phyloP scores from a whole-genome alignment of 495 filamentous ascomycete species.

The Penicillium manginii region DNA sequence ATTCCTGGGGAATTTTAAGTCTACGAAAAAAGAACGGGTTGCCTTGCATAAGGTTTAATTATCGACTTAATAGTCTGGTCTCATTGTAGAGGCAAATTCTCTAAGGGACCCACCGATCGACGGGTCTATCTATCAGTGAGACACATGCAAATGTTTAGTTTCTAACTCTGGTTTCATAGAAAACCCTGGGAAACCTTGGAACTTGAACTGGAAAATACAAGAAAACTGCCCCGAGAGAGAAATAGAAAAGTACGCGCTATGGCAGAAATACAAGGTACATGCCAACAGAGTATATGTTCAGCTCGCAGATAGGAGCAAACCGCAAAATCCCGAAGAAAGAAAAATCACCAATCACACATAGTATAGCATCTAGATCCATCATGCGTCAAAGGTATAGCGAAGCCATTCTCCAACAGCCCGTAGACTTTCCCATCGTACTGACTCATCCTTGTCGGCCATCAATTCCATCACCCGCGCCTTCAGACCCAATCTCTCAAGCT shows the following conservation, averaged over 20 bases:
- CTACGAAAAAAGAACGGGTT: too few species aligned
- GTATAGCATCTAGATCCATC: conserved; percentile 12
- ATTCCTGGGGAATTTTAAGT: conserved; percentile 12
- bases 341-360: conserved; percentile 9
- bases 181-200: neutral
- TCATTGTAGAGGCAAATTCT: conserved; percentile 5
- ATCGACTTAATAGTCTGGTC: too few species aligned
- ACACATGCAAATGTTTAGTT: conserved; percentile 5
- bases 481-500: conserved; percentile 87
- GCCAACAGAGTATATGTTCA: conserved; percentile 33
- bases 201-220: neutral
- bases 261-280: conserved; percentile 29
- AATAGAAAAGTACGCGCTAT: conserved; percentile 24
- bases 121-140: conserved; percentile 17
- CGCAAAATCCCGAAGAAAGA: conserved; percentile 14
- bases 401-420: conserved; percentile 92
- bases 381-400: conserved; percentile 79
- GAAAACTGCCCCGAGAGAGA: conserved; percentile 4
- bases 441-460: conserved; percentile 89
- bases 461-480: conserved; percentile 94
- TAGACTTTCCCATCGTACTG: conserved; percentile 93
- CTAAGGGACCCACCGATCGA: conserved; percentile 25
- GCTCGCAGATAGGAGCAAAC: conserved; percentile 11
- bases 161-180: neutral
- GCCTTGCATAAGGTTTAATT: too few species aligned